Base-by-base conservation (phyloP, 306 rosid species). In the Cucumis sativus region DNA sequence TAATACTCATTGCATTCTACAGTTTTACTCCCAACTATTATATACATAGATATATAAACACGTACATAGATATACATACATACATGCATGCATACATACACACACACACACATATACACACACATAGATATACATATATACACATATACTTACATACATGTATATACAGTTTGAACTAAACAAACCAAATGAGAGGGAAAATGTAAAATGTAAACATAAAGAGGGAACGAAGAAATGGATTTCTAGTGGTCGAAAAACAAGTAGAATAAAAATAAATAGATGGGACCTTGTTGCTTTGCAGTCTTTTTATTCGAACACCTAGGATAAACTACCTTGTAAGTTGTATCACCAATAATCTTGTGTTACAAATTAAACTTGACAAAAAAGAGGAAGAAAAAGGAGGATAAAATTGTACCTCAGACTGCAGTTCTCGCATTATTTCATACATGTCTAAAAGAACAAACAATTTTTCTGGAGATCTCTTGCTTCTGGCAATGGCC, bases 371-470 rank as follows among this genome's bases (percentile, higher is more conserved):
- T 33, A 33, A 33, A 33, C 37, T 33, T 33, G 37, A 3, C 37
- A 33, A 33, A 33, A 39, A 39, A 39, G 41, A 39, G 8, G 41
- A 39, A 39, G 41, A 39, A 39, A 5, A 39, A 33, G 37, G 4
- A 33, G 37, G 37, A 58, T 58, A 56, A 47, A 55, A 49, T 63
- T 79, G 79, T 92, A 95, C 98, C 99, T 96, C 99, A 23, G 97
- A 71, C 64, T 89, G 91, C 76, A 96, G 86, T 82, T 96, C 99
- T 87, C 96, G 87, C 99, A 96, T 96, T 71, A 92, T 96, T 88
- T 96, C 99, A 79, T 85, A 96, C 98, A 96, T 96, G 85, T 92
- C 99, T 70, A 96, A 80, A 59, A 92, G 97, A 79, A 96, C 99
- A 89, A 96, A 96, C 81, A 92, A 79, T 79, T 96, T 96, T 85